These are phyloP conservation scores for Sporothrix humicola DNA, from an alignment of 2,329 filamentous ascomycete genomes.

Conservation along the genomic window DNA sequence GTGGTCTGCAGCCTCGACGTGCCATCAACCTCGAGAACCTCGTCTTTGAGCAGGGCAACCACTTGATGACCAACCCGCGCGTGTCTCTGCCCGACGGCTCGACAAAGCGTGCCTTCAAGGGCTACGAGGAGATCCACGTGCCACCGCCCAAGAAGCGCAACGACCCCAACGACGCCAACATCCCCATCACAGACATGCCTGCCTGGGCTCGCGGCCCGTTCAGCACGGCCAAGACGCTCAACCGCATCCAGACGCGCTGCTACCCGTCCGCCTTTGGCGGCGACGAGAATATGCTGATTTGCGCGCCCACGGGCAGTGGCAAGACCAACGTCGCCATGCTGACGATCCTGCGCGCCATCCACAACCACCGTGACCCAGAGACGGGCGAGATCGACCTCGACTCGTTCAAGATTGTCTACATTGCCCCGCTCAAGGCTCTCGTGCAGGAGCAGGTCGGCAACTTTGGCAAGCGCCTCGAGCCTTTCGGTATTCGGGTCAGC, in stretches of 20 bases:
- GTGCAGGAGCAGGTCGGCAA: constrained; percentile 99
- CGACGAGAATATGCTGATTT: constrained; percentile 97
- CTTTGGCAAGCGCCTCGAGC: constrained; percentile 87
- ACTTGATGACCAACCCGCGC: constrained; percentile 98
- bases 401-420: constrained; percentile 98
- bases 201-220: constrained; percentile 91
- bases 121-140: constrained; percentile 98
- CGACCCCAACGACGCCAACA: constrained; percentile 78
- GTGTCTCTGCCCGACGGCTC: constrained; percentile 93
- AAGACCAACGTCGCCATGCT: constrained; percentile 99
- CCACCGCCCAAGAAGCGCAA: constrained; percentile 87
- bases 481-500: constrained; percentile 90
- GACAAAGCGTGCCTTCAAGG: constrained; percentile 94
- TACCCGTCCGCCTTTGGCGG: constrained; percentile 89
- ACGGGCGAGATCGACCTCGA: constrained; percentile 96
- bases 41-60: constrained; percentile 96
- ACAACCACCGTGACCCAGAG: constrained; percentile 85
- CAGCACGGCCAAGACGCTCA: constrained; percentile 82
- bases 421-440: constrained; percentile 91
- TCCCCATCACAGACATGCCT: constrained; percentile 85
- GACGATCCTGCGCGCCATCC: constrained; percentile 92
- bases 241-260: constrained; percentile 94
- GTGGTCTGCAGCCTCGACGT: constrained; percentile 83
- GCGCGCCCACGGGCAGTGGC: constrained; percentile 93
- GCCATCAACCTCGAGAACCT: constrained; percentile 94